These are phyloP conservation scores for Phytophthora agathidicida DNA, from an alignment of 352 stramenopile species.

Conservation along the genomic window DNA sequence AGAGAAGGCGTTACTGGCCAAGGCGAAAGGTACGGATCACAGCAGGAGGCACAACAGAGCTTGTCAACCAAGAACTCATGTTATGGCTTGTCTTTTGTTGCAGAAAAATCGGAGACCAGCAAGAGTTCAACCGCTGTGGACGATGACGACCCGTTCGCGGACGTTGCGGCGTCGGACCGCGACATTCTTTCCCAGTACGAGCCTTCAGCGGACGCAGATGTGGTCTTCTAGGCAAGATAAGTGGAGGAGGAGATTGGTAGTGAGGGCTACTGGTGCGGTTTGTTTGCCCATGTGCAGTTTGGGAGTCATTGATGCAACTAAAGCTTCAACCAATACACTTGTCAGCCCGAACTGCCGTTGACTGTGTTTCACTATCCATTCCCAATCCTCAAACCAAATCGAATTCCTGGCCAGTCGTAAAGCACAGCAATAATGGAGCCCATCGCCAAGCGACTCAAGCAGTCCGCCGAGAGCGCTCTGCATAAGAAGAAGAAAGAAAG, in stretches of 20 bases:
- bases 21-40: conserved; percentile 59
- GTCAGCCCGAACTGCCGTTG: conserved; percentile 7
- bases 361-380: conserved; percentile 30
- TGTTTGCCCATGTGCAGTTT: conserved; percentile 4
- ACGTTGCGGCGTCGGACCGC: conserved; percentile 70
- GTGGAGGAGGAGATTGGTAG: not conserved
- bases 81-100: not conserved
- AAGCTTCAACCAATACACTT: conserved; percentile 30
- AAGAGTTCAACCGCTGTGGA: conserved; percentile 23
- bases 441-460: conserved; percentile 83
- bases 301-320: conserved; percentile 12
- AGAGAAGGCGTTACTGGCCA: conserved; percentile 69
- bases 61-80: not conserved
- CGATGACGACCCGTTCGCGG: conserved; percentile 75
- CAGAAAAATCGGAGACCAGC: conserved; percentile 14
- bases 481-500: conserved; percentile 15
- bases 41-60: not conserved
- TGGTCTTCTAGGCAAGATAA: conserved; percentile 68
- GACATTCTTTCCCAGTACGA: conserved; percentile 88
- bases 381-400: conserved; percentile 9
- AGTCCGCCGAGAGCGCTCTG: conserved; percentile 73
- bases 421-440: conserved; percentile 65
- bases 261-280: conserved; percentile 3
- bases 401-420: conserved; percentile 29
- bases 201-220: conserved; percentile 70